phyloP scores from a whole-genome alignment of 2,329 filamentous ascomycete genomes.

The Paraphoma sp. region DNA sequence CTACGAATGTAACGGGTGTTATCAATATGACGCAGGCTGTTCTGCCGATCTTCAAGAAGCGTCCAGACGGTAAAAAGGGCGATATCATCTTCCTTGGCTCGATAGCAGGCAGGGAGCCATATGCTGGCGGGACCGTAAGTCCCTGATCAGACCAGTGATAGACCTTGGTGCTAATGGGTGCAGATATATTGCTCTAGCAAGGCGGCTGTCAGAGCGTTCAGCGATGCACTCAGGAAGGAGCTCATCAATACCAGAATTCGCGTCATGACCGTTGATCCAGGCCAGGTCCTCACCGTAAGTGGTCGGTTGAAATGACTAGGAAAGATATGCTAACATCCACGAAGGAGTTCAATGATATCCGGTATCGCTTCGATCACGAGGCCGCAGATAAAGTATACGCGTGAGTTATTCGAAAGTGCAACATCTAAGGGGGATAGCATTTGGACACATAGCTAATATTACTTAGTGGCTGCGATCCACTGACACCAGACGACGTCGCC shows the following conservation, averaged over 20 bases:
- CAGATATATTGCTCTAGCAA: slow-evolving; percentile 82
- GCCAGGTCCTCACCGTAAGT: slow-evolving; percentile 78
- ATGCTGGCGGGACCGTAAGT: slow-evolving; percentile 70
- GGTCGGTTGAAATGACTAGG: not conserved
- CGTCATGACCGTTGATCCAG: slow-evolving; percentile 85
- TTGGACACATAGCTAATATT: slow-evolving; percentile 5
- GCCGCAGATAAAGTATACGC: slow-evolving; percentile 88
- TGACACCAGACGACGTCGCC: slow-evolving; percentile 88
- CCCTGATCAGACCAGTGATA: not conserved
- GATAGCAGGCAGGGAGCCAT: slow-evolving; percentile 84
- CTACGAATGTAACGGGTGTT: slow-evolving; percentile 88
- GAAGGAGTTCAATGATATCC: slow-evolving; percentile 78
- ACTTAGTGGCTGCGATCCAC: slow-evolving; percentile 65
- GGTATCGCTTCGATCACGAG: slow-evolving; percentile 82
- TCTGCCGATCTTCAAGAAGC: slow-evolving; percentile 76
- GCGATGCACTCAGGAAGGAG: slow-evolving; percentile 80
- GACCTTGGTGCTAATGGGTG: not conserved
- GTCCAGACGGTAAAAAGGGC: slow-evolving; percentile 73
- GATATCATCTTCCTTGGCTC: slow-evolving; percentile 95
- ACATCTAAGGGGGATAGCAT: not conserved
- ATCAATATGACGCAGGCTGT: slow-evolving; percentile 96
- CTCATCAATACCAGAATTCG: slow-evolving; percentile 78
- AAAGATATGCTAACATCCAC: not conserved
- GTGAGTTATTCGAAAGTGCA: slow-evolving; percentile 37
- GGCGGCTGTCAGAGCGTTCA: slow-evolving; percentile 83